Percentiles rank a stretch among this genome's conserved stretches.
Conservation (phyloP, 2,329 filamentous ascomycete species). For the Botrytis medusae region DNA sequence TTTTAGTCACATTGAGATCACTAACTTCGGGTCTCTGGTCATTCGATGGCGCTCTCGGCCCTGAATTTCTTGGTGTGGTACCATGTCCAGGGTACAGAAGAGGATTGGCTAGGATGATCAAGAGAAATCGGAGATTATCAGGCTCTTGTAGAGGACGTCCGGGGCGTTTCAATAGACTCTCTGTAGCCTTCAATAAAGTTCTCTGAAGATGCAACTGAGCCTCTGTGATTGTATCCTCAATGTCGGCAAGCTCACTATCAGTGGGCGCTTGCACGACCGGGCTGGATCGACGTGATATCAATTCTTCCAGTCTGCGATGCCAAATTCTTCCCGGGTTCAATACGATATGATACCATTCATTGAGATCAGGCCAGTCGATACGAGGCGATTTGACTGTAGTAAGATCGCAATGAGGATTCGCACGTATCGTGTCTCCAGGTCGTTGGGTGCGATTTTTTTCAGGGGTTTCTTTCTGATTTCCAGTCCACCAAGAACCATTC, state of each 20-base stretch:
- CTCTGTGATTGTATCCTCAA: slow-evolving; percentile 54
- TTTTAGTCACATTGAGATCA: neutral
- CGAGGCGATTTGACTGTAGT: slow-evolving; percentile 63
- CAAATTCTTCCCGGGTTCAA: slow-evolving; percentile 68
- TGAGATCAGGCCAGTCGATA: slow-evolving; percentile 72
- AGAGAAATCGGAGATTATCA: slow-evolving; percentile 71
- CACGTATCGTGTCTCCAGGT: slow-evolving; percentile 27
- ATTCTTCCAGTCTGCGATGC: slow-evolving; percentile 58
- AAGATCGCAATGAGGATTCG: slow-evolving; percentile 36
- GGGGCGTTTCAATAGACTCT: slow-evolving; percentile 77
- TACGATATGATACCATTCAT: slow-evolving; percentile 72
- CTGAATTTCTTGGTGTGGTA: slow-evolving; percentile 9
- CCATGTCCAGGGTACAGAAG: slow-evolving; percentile 56
- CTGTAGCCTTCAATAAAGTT: slow-evolving; percentile 73
- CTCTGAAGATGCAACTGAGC: slow-evolving; percentile 70
- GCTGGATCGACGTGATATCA: slow-evolving; percentile 42
- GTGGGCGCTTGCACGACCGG: slow-evolving; percentile 27
- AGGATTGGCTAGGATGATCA: slow-evolving; percentile 79
- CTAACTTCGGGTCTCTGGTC: slow-evolving; percentile 5
- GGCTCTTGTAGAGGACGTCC: slow-evolving; percentile 66
- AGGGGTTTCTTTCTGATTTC: slow-evolving; percentile 47
- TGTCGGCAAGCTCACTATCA: slow-evolving; percentile 40
- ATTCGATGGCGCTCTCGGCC: slow-evolving; percentile 18
- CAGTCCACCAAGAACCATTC: slow-evolving; percentile 82
- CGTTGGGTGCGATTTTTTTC: slow-evolving; percentile 39